Evolutionary conservation across 148 eudicot species (phyloP).

Genomic region (Pharnaceum exiguum): DNA sequence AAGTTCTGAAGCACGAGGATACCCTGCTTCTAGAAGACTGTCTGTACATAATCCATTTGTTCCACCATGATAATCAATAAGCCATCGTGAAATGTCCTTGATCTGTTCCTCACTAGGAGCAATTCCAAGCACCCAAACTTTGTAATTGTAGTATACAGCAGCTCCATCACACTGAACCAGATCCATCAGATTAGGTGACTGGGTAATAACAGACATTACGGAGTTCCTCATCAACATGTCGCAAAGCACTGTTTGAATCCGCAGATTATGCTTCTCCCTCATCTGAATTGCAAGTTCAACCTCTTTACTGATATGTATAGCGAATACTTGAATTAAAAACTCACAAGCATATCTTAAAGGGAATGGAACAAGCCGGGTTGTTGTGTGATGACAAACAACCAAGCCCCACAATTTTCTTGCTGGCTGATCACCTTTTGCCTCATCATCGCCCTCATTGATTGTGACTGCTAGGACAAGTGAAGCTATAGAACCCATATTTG

Average conservation of each 20-base stretch:
- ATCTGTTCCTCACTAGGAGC: conserved; percentile 67
- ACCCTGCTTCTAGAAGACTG: conserved; percentile 82
- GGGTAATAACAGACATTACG: conserved; percentile 58
- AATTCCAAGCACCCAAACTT: conserved; percentile 56
- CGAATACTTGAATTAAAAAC: conserved; percentile 71
- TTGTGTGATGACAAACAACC: conserved; percentile 83
- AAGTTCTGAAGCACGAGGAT: conserved; percentile 55
- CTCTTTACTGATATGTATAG: conserved; percentile 74
- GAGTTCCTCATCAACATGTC: conserved; percentile 86
- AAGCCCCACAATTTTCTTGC: conserved; percentile 78
- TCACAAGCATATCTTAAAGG: conserved; percentile 81
- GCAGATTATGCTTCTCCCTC: conserved; percentile 61
- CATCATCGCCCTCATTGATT: conserved; percentile 60
- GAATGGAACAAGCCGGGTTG: conserved; percentile 59
- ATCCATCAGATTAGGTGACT: conserved; percentile 83
- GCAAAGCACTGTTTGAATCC: conserved; percentile 73
- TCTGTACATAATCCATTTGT: conserved; percentile 79
- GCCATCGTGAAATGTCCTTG: conserved; percentile 57
- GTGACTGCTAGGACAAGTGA: conserved; percentile 77
- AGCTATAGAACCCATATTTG: conserved; percentile 80
- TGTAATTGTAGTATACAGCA: conserved; percentile 47
- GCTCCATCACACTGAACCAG: conserved; percentile 84
- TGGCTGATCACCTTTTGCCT: conserved; percentile 35
- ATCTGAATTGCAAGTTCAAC: conserved; percentile 58
- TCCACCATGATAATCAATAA: conserved; percentile 52